Percentiles rank a stretch among this genome's conserved stretches.
Evolutionary conservation across 2,329 filamentous ascomycete genomes (phyloP).

Genomic region (Pyrenochaeta sp.): DNA sequence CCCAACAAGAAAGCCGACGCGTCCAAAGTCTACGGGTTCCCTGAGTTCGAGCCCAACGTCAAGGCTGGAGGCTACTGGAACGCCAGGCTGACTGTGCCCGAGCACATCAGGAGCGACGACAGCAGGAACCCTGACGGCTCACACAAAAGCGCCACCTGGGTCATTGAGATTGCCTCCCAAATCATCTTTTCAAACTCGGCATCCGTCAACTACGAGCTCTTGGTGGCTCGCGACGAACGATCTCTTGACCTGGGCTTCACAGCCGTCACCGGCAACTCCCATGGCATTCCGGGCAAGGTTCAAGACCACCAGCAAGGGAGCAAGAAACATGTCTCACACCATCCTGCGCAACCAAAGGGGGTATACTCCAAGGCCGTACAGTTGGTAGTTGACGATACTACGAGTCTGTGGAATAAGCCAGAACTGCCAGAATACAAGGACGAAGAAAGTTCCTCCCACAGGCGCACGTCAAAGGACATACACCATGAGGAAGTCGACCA

Average conservation of each 20-base stretch:
- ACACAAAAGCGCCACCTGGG: constrained; percentile 75
- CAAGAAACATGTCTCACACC: constrained; percentile 57
- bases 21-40: constrained; percentile 74
- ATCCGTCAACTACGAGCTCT: constrained; percentile 84
- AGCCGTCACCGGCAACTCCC: constrained; percentile 61
- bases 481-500: constrained; percentile 23
- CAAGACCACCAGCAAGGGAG: constrained; percentile 77
- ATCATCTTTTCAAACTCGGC: constrained; percentile 92
- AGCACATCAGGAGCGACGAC: constrained; percentile 67
- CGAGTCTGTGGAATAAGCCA: constrained; percentile 91
- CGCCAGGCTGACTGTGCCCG: constrained; percentile 79
- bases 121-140: constrained; percentile 25
- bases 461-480: constrained; percentile 32
- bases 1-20: constrained; percentile 80
- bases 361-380: constrained; percentile 84
- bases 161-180: constrained; percentile 90
- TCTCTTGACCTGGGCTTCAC: constrained; percentile 74
- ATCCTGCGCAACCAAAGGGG: constrained; percentile 72
- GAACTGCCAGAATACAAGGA: constrained; percentile 70
- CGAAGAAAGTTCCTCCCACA: constrained; percentile 36
- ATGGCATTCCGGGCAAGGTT: constrained; percentile 67
- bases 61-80: constrained; percentile 92
- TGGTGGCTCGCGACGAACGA: constrained; percentile 85
- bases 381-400: constrained; percentile 85
- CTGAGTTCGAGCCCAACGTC: constrained; percentile 94